Evolutionary conservation across 2,329 filamentous ascomycete species (phyloP), one percentile per base, ranked within the genome.

Genomic region (Penicillium nordicum): DNA sequence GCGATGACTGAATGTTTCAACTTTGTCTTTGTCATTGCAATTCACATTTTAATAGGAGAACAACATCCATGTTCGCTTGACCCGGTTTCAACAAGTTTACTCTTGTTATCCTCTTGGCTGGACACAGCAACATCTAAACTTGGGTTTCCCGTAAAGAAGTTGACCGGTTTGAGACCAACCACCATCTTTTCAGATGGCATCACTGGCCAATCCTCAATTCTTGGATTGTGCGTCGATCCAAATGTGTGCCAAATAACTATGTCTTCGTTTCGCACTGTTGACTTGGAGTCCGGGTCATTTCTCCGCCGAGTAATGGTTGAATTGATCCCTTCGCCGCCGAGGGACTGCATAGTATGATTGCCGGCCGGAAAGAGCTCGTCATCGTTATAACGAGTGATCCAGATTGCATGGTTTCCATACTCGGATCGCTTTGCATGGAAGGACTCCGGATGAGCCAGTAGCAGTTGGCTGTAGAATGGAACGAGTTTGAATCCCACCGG

Each of bases 401-500:
- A 83, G 40, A 83, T 67, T 5, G 80, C 76, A 60, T 81, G 78
- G 27, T 76, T 73, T 4, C 71, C 76, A 65, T 81, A 83, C 58
- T 82, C 80, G 9, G 79, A 79, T 12, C 80, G 75, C 55, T 74
- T 76, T 50, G 70, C 69, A 63, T 83, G 77, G 68, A 74, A 80
- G 16, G 75, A 78, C 1, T 73, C 67, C 4, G 76, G 68, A 57
- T 82, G 75, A 0, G 83, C 80, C 6, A 85, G 74, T 34, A 85
- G 76, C 62, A 81, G 78, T 64, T 85, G 83, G 67, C 81, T 84
- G 9, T 80, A 78, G 5, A 75, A 77, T 0, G 78, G 74, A 51
- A 77, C 69, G 45, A 85, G 74, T 60, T 83, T 84, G 68, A 82
- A 85, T 0, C 75, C 80, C 1, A 84, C 79, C 0, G 80, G 74